Evolutionary conservation across 345 rosid genomes (phyloP).

Genomic region (Gossypium australe): DNA sequence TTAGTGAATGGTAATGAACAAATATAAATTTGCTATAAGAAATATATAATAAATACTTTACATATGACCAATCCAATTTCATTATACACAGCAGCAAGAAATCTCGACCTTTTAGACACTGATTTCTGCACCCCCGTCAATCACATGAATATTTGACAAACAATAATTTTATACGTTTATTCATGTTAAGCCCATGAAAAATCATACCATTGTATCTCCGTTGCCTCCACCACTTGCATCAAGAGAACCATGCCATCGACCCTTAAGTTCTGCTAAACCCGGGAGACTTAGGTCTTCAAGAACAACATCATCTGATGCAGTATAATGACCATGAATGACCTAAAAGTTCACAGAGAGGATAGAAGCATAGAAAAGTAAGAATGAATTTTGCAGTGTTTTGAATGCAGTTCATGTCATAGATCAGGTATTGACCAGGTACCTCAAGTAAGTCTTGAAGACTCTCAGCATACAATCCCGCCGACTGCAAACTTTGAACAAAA

Average conservation of each 20-base stretch:
- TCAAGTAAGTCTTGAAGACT: conserved; percentile 76
- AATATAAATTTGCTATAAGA: background rate
- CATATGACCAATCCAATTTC: background rate
- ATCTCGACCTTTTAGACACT: background rate
- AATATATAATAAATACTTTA: background rate
- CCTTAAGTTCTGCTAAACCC: conserved; percentile 90
- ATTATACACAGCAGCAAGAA: background rate
- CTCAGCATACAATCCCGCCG: conserved; percentile 66
- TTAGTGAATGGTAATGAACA: background rate
- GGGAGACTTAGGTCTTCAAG: conserved; percentile 79
- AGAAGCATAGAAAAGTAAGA: conserved; percentile 15
- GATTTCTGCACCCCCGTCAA: background rate
- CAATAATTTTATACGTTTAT: conserved; percentile 1
- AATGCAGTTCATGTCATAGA: background rate
- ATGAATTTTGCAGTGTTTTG: background rate
- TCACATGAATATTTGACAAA: background rate
- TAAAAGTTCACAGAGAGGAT: conserved; percentile 26
- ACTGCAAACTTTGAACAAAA: conserved; percentile 89
- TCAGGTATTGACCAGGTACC: conserved; percentile 35
- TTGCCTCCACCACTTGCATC: conserved; percentile 99
- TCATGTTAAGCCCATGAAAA: conserved; percentile 9
- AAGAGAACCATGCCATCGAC: conserved; percentile 90
- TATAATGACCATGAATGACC: conserved; percentile 64
- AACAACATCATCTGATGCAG: conserved; percentile 61
- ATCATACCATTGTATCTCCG: conserved; percentile 86